Evolutionary conservation across 345 rosid genomes (phyloP).

Genomic region (Murraya paniculata): DNA sequence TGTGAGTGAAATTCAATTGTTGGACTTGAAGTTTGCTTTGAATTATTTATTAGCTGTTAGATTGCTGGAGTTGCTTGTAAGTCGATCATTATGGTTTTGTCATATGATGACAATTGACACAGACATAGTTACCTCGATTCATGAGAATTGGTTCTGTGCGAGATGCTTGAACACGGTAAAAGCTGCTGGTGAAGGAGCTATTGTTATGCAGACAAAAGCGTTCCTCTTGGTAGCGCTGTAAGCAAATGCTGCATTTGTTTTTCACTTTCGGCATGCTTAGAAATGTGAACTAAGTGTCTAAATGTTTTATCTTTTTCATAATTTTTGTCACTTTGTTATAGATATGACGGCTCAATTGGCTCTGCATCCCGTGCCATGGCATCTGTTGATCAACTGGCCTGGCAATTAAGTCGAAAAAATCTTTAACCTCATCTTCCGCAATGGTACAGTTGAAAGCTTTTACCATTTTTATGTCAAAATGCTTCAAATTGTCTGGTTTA

Average conservation of each 20-base stretch:
- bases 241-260: conserved; percentile 20
- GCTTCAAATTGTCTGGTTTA: not conserved
- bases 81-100: too few species aligned
- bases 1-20: not conserved
- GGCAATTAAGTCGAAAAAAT: conserved; percentile 43
- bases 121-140: conserved; percentile 76
- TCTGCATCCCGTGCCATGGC: conserved; percentile 69
- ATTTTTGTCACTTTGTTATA: conserved; percentile 13
- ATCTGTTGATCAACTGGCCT: conserved; percentile 63
- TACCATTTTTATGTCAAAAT: not conserved
- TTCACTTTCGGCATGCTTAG: not conserved
- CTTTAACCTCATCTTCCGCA: conserved; percentile 18
- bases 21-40: not conserved
- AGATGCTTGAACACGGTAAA: conserved; percentile 64
- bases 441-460: conserved; percentile 1
- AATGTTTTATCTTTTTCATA: not conserved
- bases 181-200: conserved; percentile 80
- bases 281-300: not conserved
- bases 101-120: not conserved
- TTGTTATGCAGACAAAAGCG: conserved; percentile 65
- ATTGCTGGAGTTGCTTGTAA: not conserved
- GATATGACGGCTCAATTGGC: conserved; percentile 79
- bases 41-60: not conserved
- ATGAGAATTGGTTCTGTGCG: conserved; percentile 79
- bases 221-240: conserved; percentile 73